Evolutionary conservation across 179 eudicot genomes (phyloP).

Genomic region (Silene vulgaris): DNA sequence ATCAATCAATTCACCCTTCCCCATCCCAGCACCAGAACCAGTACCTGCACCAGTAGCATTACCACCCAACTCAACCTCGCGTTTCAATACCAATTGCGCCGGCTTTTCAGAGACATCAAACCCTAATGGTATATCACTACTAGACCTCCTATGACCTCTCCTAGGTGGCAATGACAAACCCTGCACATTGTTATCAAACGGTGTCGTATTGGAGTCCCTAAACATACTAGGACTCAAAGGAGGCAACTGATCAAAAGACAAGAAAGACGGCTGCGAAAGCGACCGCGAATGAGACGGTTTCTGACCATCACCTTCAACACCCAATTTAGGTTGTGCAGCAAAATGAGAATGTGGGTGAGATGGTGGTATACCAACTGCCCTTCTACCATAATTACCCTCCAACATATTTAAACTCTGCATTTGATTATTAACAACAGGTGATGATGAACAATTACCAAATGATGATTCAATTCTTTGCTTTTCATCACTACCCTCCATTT

Average conservation of each 20-base stretch:
- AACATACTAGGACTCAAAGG: conserved; percentile 35
- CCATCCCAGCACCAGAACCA: no score
- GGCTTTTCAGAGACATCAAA: conserved; percentile 25
- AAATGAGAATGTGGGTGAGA: conserved; percentile 32
- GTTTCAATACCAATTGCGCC: conserved; percentile 29
- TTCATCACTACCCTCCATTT: conserved; percentile 38
- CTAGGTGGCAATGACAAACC: conserved; percentile 28
- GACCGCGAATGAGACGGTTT: conserved; percentile 32
- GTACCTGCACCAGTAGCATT: no score
- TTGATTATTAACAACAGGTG: conserved; percentile 24
- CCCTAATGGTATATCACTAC: conserved; percentile 41
- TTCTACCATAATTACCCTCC: conserved; percentile 23
- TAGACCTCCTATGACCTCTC: conserved; percentile 36
- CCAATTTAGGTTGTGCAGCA: background rate
- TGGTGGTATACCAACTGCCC: conserved; percentile 35
- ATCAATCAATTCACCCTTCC: conserved; percentile 23
- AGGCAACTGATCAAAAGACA: conserved; percentile 41
- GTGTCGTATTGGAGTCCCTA: conserved; percentile 24
- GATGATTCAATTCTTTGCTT: conserved; percentile 31
- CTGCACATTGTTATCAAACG: conserved; percentile 4
- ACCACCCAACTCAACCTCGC: conserved; percentile 25
- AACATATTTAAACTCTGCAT: conserved; percentile 31
- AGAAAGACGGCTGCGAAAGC: conserved; percentile 36
- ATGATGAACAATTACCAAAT: conserved; percentile 33
- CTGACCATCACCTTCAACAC: no score